Conservation (phyloP, 352 stramenopile species). For the Globisporangium polare region DNA sequence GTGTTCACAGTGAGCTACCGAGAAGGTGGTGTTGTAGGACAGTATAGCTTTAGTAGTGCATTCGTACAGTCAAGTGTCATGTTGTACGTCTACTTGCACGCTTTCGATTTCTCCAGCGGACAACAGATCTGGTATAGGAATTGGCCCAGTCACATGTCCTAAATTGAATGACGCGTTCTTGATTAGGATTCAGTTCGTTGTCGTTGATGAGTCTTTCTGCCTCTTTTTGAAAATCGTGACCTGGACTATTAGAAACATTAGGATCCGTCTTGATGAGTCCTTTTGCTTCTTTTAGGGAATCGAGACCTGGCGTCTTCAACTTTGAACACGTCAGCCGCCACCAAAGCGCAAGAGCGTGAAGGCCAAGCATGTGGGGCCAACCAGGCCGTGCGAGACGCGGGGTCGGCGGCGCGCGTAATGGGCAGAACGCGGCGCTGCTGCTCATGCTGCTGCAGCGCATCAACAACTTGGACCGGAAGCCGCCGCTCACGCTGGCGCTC, state of each 20-base stretch:
- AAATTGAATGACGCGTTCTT: too few relatives aligned
- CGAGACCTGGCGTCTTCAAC: neutral
- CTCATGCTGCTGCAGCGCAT: slow-evolving; percentile 42
- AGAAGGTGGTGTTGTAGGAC: too few relatives aligned
- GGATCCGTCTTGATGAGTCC: neutral
- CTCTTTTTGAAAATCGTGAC: too few relatives aligned
- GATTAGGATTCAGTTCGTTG: too few relatives aligned
- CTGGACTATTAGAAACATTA: too few relatives aligned
- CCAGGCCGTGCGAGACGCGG: neutral
- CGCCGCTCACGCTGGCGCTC: slow-evolving; percentile 40
- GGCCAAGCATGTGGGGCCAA: slow-evolving; percentile 6
- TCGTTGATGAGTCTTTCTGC: too few relatives aligned
- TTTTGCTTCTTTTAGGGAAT: neutral
- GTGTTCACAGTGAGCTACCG: neutral
- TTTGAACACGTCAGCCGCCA: neutral
- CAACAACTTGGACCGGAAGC: slow-evolving; percentile 57
- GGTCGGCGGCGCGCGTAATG: slow-evolving; percentile 4
- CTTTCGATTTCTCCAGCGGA: too few relatives aligned
- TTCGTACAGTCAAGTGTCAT: too few relatives aligned
- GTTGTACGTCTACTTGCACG: too few relatives aligned
- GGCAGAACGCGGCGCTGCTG: slow-evolving; percentile 24
- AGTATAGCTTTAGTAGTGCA: too few relatives aligned
- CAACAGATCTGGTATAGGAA: too few relatives aligned
- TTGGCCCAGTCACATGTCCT: too few relatives aligned
- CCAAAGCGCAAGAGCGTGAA: neutral